phyloP scores from a whole-genome alignment of 1,139 yeast genomes.

The Debaryomyces robertsiae region DNA sequence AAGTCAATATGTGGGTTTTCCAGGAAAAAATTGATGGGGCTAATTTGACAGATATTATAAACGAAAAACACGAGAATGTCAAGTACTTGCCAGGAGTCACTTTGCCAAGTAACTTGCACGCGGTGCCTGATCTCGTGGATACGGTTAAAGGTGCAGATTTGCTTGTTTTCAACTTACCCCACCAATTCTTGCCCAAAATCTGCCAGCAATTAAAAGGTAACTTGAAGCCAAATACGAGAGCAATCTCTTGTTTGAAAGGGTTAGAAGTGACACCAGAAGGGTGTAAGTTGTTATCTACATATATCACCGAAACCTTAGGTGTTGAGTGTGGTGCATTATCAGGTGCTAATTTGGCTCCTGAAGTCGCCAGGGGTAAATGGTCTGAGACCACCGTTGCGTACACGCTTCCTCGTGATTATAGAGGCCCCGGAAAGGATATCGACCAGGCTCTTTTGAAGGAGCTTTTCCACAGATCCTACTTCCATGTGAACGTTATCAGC shows the following conservation, averaged over 20 bases:
- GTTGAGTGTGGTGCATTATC: constrained; percentile 49
- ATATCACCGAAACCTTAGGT: constrained; percentile 47
- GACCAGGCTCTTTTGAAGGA: constrained; percentile 44
- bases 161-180: constrained; percentile 51
- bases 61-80: constrained; percentile 47
- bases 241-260: constrained; percentile 52
- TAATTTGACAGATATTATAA: constrained; percentile 48
- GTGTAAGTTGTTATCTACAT: constrained; percentile 46
- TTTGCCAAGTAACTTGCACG: constrained; percentile 46
- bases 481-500: constrained; percentile 50
- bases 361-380: constrained; percentile 51
- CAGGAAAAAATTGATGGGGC: constrained; percentile 47
- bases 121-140: constrained; percentile 41
- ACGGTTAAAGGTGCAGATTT: constrained; percentile 48
- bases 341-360: constrained; percentile 53
- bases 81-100: constrained; percentile 48
- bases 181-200: constrained; percentile 47
- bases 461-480: constrained; percentile 50
- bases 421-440: constrained; percentile 46
- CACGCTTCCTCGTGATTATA: constrained; percentile 40
- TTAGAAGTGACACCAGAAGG: constrained; percentile 49
- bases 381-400: constrained; percentile 55
- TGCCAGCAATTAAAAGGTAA: constrained; percentile 43
- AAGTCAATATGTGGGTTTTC: constrained; percentile 52
- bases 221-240: constrained; percentile 41